These are phyloP conservation scores for Creolimax fragrantissima DNA, from an alignment of 78 protist species.

Conservation along the genomic window DNA sequence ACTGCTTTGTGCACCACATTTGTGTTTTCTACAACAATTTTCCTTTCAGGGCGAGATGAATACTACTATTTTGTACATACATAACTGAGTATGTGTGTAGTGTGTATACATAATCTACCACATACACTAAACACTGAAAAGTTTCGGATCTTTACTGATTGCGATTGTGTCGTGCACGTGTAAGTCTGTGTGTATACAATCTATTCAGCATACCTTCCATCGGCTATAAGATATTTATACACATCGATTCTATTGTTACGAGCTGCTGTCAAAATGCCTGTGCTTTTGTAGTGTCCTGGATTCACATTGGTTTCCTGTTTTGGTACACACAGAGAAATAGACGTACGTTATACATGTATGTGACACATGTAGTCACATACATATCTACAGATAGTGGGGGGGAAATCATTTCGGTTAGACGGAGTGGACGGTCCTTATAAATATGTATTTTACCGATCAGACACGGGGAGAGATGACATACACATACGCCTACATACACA, in stretches of 20 bases:
- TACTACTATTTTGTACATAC: too few relatives aligned
- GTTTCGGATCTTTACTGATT: too few relatives aligned
- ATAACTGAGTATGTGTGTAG: too few relatives aligned
- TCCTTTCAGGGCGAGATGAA: too few relatives aligned
- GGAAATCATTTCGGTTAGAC: not conserved
- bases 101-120: too few relatives aligned
- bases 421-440: not conserved
- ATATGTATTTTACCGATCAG: not conserved
- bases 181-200: too few relatives aligned
- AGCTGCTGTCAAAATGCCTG: not conserved
- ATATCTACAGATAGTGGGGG: not conserved
- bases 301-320: not conserved
- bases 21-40: too few relatives aligned
- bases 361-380: not conserved
- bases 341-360: not conserved
- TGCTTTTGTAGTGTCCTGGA: too few relatives aligned
- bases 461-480: not conserved
- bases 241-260: not conserved
- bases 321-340: not conserved
- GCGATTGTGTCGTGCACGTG: too few relatives aligned
- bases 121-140: too few relatives aligned
- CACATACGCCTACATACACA: not conserved
- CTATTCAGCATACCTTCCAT: too few relatives aligned
- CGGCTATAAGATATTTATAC: not conserved
- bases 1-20: too few relatives aligned